A percentile compares a stretch with the other conserved stretches of the same genome.
These are phyloP conservation scores for Naganishia kalamii DNA, from an alignment of 768 basidiomycete genomes.

Conservation along the genomic window DNA sequence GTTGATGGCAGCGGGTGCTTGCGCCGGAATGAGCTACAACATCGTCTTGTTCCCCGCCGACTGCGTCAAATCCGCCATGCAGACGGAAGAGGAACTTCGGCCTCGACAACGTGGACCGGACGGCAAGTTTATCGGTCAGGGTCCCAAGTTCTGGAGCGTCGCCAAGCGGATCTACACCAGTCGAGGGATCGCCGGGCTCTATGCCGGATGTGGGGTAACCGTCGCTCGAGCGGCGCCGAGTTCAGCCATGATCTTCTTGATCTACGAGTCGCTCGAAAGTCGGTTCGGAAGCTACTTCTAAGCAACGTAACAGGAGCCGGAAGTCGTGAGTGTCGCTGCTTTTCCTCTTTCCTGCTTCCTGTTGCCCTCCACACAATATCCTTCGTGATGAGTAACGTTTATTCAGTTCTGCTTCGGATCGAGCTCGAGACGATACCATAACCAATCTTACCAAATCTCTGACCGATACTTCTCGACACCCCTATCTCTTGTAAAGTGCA, in stretches of 20 bases:
- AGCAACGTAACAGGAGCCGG: neutral
- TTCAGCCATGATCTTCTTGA: constrained; percentile 84
- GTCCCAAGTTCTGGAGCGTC: constrained; percentile 50
- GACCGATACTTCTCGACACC: no score
- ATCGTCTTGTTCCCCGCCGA: constrained; percentile 91
- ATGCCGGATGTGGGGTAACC: constrained; percentile 89
- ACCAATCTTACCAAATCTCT: no score
- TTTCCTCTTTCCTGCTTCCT: no score
- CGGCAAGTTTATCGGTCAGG: constrained; percentile 19
- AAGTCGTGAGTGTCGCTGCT: neutral
- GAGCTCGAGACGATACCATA: no score
- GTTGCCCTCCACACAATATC: no score
- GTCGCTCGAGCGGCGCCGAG: constrained; percentile 76
- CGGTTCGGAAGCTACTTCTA: constrained; percentile 50
- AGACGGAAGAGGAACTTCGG: constrained; percentile 83
- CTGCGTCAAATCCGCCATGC: constrained; percentile 87
- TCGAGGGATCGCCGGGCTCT: constrained; percentile 75
- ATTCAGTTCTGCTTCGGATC: no score
- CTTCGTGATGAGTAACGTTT: no score
- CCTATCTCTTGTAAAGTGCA: no score
- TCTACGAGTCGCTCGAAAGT: constrained; percentile 71
- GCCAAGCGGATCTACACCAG: constrained; percentile 64
- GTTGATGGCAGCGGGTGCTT: constrained; percentile 76
- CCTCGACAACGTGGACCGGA: constrained; percentile 22
- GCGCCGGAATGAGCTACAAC: constrained; percentile 78